Base-by-base conservation (phyloP, 768 basidiomycete species). In the Rhodotorula sphaerocarpa region DNA sequence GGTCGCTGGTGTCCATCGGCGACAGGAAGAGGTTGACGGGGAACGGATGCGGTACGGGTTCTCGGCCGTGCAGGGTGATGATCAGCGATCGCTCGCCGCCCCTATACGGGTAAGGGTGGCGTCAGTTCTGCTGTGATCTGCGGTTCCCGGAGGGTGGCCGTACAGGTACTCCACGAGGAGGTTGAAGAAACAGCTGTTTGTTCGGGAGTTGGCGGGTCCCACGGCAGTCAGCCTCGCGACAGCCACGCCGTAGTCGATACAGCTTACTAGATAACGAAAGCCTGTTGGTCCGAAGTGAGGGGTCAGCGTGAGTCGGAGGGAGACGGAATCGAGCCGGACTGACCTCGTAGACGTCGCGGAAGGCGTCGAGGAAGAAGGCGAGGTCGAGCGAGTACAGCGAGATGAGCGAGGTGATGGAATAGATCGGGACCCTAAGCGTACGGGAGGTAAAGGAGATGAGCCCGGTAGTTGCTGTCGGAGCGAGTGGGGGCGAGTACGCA, bases 271-370 rank as follows among this genome's bases (percentile, higher is more conserved):
- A 93, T 92, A 20, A 92, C 88, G 74, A 91, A 93, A 3, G 90
- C 90, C 88, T 90, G 55, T 21, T 5, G 39, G 47, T 30, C 11
- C 3, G 30, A 33, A 25, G 5, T 1, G 21, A 25, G 57, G 7
- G 18, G 21, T 1, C 2, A 36, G 46, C 18, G 12, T 25, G n/a
- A n/a, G n/a, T 23, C 1, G 5, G 28, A 36, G 28, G 10, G 14
- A 39, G 2, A 10, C 18, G 27, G 15, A 7, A 7, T 41, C 27
- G 16, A 21, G 33, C 44, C 18, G 33, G 48, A 42, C 31, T 82
- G 62, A 90, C 91, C 81, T 99, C 95, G 75, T 99, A 99, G 21
- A 99, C 82, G 75, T 97, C 95, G 46, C 95, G 82, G 63, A 97
- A 79, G 21, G 83, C 90, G 74, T 99, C 95, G 63, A 99, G 92